Base-by-base conservation (phyloP, 2,329 filamentous ascomycete genomes). In the Rutstroemia sydowiana region DNA sequence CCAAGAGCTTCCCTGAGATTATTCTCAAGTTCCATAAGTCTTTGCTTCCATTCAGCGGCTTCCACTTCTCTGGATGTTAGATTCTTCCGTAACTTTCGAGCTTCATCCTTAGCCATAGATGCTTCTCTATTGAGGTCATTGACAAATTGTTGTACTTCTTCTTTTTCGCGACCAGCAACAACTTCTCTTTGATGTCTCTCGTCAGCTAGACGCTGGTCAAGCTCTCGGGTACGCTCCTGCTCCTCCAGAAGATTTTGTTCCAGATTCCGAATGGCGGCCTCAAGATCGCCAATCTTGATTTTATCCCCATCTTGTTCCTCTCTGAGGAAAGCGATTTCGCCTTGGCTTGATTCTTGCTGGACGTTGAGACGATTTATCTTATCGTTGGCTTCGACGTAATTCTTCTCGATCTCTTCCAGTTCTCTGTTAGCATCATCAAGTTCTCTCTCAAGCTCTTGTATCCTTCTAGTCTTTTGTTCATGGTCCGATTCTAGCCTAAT, bases 291-390 rank as follows among this genome's bases (percentile, higher is more conserved):
- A 63, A 98, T 97, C 70, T 90, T 91, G 66, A 98, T 95, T 76
- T 98, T 98, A 73, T 98, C 93, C 16, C 81, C 82, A 69, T 98
- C 93, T 69, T 98, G 93, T 72, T 98, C 93, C 66, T 98, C 93
- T 1, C 93, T 84, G 46, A 98, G 70, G 76, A 98, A 98, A 1
- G 88, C 84, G 69, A 97, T 95, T 68, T 98, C 93, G 54, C 85
- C 85, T 62, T 96, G 92, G 52, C 87, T 85, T 5, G 88, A 95
- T 69, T 98, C 93, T 58, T 92, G 85, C 65, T 97, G 91, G 30
- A 98, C 88, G 3, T 87, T 85, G 2, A 97, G 76, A 48, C 91
- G 82, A 63, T 95, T 87, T 44, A 87, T 85, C 74, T 97, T 97
- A 61, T 86, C 82, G 64, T 92, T 92, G 6, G 88, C 76, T 65